Evolutionary conservation across 1,284 basidiomycete genomes (phyloP), one percentile per base, ranked within the genome.

Genomic region (Flammula alnicola): DNA sequence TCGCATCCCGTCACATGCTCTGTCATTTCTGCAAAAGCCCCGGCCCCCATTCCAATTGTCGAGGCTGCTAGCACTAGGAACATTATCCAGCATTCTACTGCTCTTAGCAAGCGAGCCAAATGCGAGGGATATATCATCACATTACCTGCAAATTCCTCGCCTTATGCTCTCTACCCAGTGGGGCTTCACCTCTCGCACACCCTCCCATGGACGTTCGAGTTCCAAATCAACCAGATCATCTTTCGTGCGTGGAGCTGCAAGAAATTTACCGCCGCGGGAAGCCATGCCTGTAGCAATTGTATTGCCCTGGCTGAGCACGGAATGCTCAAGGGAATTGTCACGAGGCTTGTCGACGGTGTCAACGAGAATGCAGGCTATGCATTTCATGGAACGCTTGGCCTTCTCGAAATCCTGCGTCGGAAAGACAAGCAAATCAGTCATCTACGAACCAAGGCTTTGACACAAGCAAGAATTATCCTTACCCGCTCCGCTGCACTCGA

Each of bases 391-490:
- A 12, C 43, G n/a, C 33, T 32, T 2, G 38, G 36, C n/a, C 35
- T 49, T 3, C 16, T 44, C 11, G 33, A 47, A 19, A 30, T 50
- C 12, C 25, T 43, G 19, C 26, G 48, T 5, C 17, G 30, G 12
- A 50, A 54, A 31, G 26, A 26, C 19, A 20, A 17, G 35, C 31
- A 45, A 23, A 46, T 53, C 37, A 33, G 51, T 20, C n/a, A 32
- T 12, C 20, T 49, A n/a, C 20, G 20, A 17, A 16, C 20, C 2
- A 4, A 30, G 29, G 51, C 46, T 3, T 19, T 62, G 11, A 60
- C 59, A 44, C 49, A 60, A 20, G 57, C 53, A 1, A 29, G 44
- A 16, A 58, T 54, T 23, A 29, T 65, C 2, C 26, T 49, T 6
- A 35, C 23, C 23, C 51, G 58, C 25, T 51, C 51, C 8, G 31